These are phyloP conservation scores for Lactarius vividus DNA, from an alignment of 768 basidiomycete species.

Conservation along the genomic window DNA sequence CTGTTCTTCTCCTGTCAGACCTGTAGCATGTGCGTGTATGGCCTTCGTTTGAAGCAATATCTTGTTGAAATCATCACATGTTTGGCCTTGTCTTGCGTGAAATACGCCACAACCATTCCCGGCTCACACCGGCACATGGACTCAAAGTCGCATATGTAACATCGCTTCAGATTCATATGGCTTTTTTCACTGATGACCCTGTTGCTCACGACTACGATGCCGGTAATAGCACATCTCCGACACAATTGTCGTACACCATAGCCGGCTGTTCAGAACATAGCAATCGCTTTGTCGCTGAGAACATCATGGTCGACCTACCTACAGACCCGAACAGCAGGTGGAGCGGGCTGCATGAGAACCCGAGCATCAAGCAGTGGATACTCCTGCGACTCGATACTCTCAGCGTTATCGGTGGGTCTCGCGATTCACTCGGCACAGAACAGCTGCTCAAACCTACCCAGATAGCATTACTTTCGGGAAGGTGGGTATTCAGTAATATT, in stretches of 20 bases:
- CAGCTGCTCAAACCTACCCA: not conserved
- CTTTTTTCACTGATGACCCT: not conserved
- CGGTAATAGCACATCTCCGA: conserved; percentile 3
- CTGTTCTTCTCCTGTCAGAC: conserved; percentile 31
- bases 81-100: not conserved
- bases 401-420: conserved; percentile 62
- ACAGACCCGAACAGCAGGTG: conserved; percentile 67
- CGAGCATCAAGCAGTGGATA: conserved; percentile 66
- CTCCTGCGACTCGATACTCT: conserved; percentile 58
- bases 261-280: conserved; percentile 67
- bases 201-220: not conserved
- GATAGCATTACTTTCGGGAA: conserved; percentile 81
- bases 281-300: conserved; percentile 63
- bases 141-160: conserved; percentile 1
- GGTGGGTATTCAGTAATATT: conserved; percentile 40
- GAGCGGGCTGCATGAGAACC: conserved; percentile 63
- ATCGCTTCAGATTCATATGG: not conserved
- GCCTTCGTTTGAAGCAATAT: conserved; percentile 34
- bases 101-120: not conserved
- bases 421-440: not conserved
- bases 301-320: conserved; percentile 64
- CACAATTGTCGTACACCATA: conserved; percentile 35
- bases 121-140: not conserved
- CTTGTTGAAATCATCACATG: conserved; percentile 26
- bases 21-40: conserved; percentile 47